A percentile compares a stretch with the other conserved stretches of the same genome.
These are phyloP conservation scores for Rhizopus stolonifer DNA, from an alignment of 371 early-diverging fungal genomes.

Conservation along the genomic window DNA sequence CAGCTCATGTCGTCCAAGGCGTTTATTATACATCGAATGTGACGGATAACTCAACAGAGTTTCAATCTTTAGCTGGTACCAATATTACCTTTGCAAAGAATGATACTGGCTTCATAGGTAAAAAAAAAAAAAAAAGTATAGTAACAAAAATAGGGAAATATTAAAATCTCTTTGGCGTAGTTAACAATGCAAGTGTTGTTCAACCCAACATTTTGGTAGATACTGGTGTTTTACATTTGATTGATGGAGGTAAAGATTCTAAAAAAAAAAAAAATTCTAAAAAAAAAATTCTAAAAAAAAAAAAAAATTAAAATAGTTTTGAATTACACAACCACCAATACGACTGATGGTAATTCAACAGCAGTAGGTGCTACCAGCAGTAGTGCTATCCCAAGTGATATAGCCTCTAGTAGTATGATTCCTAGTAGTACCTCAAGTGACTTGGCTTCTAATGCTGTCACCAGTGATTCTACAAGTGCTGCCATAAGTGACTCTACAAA, in stretches of 20 bases:
- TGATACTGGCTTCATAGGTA: not conserved
- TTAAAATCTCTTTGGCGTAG: not conserved
- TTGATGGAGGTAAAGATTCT: conserved; percentile 20
- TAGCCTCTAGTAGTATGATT: not conserved
- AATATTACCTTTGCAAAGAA: conserved; percentile 9
- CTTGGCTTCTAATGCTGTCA: no score
- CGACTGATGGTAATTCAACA: not conserved
- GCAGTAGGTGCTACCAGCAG: not conserved
- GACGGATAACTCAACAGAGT: conserved; percentile 15
- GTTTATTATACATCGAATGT: conserved; percentile 42
- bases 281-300: not conserved
- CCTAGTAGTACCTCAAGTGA: no score
- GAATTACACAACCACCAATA: not conserved
- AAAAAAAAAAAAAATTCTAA: no score
- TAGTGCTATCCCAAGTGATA: not conserved
- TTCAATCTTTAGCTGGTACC: conserved; percentile 4
- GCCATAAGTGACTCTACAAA: no score
- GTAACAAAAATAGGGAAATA: not conserved
- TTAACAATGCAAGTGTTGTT: conserved; percentile 30
- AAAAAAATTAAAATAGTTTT: not conserved
- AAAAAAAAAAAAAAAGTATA: not conserved
- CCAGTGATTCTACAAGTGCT: no score
- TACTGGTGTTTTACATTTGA: conserved; percentile 51
- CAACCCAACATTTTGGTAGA: conserved; percentile 35
- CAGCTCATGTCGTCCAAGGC: conserved; percentile 40